Evolutionary conservation across 805 yeast species (phyloP), one percentile per base, ranked within the genome.

Genomic region (Maudiozyma pseudohumilis): DNA sequence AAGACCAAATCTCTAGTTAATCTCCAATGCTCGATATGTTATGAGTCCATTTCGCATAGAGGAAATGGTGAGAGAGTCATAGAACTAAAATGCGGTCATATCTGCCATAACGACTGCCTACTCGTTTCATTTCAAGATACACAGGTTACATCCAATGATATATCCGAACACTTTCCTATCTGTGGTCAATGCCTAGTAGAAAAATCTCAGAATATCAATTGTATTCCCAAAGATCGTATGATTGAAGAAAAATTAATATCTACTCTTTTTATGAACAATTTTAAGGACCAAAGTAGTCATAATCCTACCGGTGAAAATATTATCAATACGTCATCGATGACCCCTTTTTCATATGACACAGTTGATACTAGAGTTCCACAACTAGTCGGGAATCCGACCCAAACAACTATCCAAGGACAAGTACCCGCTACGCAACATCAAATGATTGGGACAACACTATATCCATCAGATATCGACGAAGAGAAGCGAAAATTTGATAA

Each of bases 51-150:
- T 4, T 62, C 64, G 13, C 63, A 67, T 21, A 70, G 68, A 34
- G 57, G 70, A 20, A 55, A 55, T 15, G 61, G 66, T 9, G 78
- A 69, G 46, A 63, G 60, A 32, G 53, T 74, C 2, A 55, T 77
- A 11, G 68, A 66, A 39, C 57, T 77, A 23, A 54, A 53, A 28
- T 78, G 86, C 56, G 71, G 68, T 1, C 82, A 77, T 50, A 54
- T 61, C 31, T 61, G 68, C 28, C 86, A 78, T 50, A 77, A 74
- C 36, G 74, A 75, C 39, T 78, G 86, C 50, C 61, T 76, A 12
- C 40, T 58, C 3, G 51, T 74, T 6, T 63, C 63, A 17, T 51
- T 68, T 49, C 66, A 59, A 4, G 39, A 33, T 17, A 23, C 32
- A 19, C 24, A 34, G 6, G 35, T 31, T 4, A 15, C 38, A 2